phyloP scores from a whole-genome alignment of 306 rosid species.

The Gynostemma pentaphyllum region DNA sequence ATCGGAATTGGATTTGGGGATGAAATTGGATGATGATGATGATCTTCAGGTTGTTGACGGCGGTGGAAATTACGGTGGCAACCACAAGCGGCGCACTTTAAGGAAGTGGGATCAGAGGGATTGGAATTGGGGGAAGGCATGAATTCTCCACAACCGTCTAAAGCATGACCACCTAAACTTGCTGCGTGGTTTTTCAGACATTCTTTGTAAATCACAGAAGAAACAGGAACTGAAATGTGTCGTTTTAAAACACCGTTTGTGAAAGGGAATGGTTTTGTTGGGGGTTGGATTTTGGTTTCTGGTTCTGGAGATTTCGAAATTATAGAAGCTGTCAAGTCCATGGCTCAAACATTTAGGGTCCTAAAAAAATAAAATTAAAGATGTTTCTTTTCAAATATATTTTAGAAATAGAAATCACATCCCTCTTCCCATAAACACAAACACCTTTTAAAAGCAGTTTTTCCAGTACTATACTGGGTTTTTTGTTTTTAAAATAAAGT shows the following conservation, averaged over 20 bases:
- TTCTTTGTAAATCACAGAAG: slow-evolving; percentile 44
- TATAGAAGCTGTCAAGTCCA: slow-evolving; percentile 6
- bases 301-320: slow-evolving; percentile 10
- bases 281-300: slow-evolving; percentile 18
- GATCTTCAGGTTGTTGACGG: slow-evolving; percentile 43
- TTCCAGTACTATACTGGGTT: too few relatives aligned
- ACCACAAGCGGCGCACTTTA: slow-evolving; percentile 89
- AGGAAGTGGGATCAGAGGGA: slow-evolving; percentile 49
- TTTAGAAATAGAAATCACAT: background rate
- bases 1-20: background rate
- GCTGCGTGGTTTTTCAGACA: slow-evolving; percentile 95
- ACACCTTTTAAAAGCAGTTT: background rate
- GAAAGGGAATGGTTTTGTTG: background rate
- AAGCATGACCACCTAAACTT: slow-evolving; percentile 61
- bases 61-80: slow-evolving; percentile 98
- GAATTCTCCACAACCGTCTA: slow-evolving; percentile 94
- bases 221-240: slow-evolving; percentile 9
- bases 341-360: slow-evolving; percentile 12
- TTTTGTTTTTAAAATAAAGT: background rate
- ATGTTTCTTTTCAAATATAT: background rate
- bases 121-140: slow-evolving; percentile 41
- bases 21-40: too few relatives aligned
- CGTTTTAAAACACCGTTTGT: slow-evolving; percentile 41
- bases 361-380: background rate
- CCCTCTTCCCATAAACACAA: background rate